These are phyloP conservation scores for Xylariales sp. DNA, from an alignment of 2,329 filamentous ascomycete genomes.

Conservation along the genomic window DNA sequence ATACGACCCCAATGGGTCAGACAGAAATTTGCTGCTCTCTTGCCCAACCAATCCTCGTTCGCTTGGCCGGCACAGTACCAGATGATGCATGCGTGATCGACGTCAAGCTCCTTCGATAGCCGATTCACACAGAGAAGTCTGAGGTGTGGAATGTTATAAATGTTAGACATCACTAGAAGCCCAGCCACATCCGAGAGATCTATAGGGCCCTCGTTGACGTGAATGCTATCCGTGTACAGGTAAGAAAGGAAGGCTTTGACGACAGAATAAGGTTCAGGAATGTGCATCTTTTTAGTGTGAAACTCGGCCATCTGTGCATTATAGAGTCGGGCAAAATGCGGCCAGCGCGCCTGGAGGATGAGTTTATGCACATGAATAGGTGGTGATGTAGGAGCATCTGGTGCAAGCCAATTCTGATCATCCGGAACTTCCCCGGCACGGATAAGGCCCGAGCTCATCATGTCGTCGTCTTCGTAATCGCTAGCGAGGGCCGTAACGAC, in stretches of 20 bases:
- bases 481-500: conserved; percentile 88
- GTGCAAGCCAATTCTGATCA: conserved; percentile 67
- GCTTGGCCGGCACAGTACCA: conserved; percentile 95
- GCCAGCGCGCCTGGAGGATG: conserved; percentile 94
- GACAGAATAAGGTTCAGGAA: conserved; percentile 93
- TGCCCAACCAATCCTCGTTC: conserved; percentile 92
- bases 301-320: conserved; percentile 97
- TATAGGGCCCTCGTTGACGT: conserved; percentile 77
- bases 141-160: conserved; percentile 96
- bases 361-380: conserved; percentile 96
- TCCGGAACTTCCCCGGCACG: conserved; percentile 57
- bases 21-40: conserved; percentile 87
- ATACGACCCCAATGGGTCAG: conserved; percentile 95
- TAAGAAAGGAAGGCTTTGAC: conserved; percentile 97
- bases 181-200: conserved; percentile 89
- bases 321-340: conserved; percentile 93
- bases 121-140: conserved; percentile 91
- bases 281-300: conserved; percentile 97
- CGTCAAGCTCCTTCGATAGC: conserved; percentile 88
- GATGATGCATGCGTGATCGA: conserved; percentile 93
- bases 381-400: conserved; percentile 74
- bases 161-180: conserved; percentile 95
- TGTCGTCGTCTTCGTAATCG: conserved; percentile 76
- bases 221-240: conserved; percentile 94
- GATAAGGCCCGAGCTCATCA: conserved; percentile 63